Conservation (phyloP, 2,329 filamentous ascomycete species). For the Lasiodiplodia sp. region DNA sequence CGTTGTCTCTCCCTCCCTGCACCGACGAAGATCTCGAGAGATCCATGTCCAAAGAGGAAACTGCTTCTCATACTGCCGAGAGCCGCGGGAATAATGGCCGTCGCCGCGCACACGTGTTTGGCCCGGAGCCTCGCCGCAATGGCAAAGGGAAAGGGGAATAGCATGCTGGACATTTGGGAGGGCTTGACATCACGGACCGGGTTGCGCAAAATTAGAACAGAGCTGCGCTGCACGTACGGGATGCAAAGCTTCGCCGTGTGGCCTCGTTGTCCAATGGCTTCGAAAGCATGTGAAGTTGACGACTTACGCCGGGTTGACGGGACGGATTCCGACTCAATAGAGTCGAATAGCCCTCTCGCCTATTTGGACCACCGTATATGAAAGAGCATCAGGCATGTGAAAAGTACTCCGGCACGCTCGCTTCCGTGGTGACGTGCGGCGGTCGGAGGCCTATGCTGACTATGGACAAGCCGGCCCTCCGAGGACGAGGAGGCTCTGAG, state of each 20-base stretch:
- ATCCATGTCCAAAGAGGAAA: slow-evolving; percentile 15
- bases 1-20: background rate
- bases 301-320: slow-evolving; percentile 3
- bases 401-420: background rate
- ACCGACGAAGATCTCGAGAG: slow-evolving; percentile 5
- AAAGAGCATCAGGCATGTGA: slow-evolving; percentile 1
- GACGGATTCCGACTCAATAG: slow-evolving; percentile 4
- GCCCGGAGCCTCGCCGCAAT: background rate
- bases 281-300: slow-evolving; percentile 2
- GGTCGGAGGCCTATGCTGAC: background rate
- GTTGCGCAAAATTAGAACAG: too few relatives aligned
- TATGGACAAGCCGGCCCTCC: background rate
- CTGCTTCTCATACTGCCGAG: slow-evolving; percentile 3
- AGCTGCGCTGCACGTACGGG: too few relatives aligned
- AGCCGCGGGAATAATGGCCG: slow-evolving; percentile 12
- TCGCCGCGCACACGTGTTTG: background rate
- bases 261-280: background rate
- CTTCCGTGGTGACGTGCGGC: background rate
- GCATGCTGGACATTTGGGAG: background rate
- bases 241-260: too few relatives aligned
- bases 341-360: background rate
- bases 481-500: background rate
- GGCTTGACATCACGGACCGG: too few relatives aligned
- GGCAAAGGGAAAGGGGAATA: background rate
- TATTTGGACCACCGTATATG: background rate